Percentiles rank a stretch among this genome's conserved stretches.
Evolutionary conservation across 768 basidiomycete genomes (phyloP).

Genomic region (Podaxis mareebaensis): DNA sequence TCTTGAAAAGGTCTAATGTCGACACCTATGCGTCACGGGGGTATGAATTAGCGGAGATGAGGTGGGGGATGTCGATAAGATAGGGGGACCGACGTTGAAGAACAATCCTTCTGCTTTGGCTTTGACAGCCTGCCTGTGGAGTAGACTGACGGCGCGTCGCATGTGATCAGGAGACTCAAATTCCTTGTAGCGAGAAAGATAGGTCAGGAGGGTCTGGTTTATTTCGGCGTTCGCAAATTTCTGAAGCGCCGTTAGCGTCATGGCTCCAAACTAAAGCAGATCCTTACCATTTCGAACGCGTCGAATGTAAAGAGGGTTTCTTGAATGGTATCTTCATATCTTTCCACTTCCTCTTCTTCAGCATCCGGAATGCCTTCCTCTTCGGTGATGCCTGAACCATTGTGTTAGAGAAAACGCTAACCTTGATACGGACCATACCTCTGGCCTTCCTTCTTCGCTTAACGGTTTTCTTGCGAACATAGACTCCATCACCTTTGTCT

Average conservation of each 20-base stretch:
- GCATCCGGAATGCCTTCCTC: constrained; percentile 70
- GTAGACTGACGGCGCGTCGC: constrained; percentile 84
- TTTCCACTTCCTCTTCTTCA: constrained; percentile 60
- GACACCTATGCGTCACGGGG: constrained; percentile 64
- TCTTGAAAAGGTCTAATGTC: constrained; percentile 84
- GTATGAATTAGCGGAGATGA: constrained; percentile 15
- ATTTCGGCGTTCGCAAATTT: constrained; percentile 89
- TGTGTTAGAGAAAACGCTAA: not conserved
- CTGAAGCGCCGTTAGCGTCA: constrained; percentile 39
- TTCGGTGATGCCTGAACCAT: constrained; percentile 41
- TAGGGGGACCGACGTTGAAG: constrained; percentile 73
- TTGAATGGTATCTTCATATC: constrained; percentile 57
- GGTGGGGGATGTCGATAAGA: constrained; percentile 15
- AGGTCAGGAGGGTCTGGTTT: constrained; percentile 78
- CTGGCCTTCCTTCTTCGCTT: constrained; percentile 51
- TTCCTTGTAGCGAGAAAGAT: constrained; percentile 82
- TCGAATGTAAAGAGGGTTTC: constrained; percentile 94
- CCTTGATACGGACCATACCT: constrained; percentile 30
- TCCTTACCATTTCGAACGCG: constrained; percentile 80
- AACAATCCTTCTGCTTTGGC: constrained; percentile 93
- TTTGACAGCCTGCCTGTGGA: constrained; percentile 89
- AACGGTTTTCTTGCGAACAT: constrained; percentile 68
- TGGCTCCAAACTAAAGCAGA: constrained; percentile 17
- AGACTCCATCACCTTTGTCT: constrained; percentile 66
- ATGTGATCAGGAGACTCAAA: constrained; percentile 80